Evolutionary conservation across 805 yeast genomes (phyloP).

Genomic region (Starmerella bombi): DNA sequence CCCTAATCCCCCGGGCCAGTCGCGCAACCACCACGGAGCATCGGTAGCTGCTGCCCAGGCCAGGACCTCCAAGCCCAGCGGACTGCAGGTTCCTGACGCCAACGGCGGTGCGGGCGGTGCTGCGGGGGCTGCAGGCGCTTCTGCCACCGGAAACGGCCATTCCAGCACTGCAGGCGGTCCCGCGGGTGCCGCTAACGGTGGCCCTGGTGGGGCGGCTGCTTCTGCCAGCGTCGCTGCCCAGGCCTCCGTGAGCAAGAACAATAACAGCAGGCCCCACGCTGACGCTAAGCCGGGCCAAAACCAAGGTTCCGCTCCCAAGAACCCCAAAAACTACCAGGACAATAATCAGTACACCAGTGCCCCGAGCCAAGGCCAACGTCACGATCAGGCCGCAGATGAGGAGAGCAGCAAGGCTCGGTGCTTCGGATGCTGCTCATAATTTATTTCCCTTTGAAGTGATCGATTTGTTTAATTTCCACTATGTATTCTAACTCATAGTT

Average conservation of each 20-base stretch:
- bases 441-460: not conserved
- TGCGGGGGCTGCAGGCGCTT: not conserved
- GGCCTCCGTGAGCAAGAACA: not conserved
- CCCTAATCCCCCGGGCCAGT: conserved; percentile 39
- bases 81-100: conserved; percentile 7
- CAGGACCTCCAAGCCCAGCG: conserved; percentile 7
- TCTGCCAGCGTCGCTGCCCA: conserved; percentile 7
- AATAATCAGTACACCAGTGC: conserved; percentile 15
- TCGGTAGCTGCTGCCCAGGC: conserved; percentile 14
- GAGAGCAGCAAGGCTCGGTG: conserved; percentile 8
- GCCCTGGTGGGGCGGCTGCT: conserved; percentile 1
- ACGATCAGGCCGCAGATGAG: conserved; percentile 8
- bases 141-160: not conserved
- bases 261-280: too few species aligned
- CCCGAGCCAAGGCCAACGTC: conserved; percentile 2
- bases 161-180: not conserved
- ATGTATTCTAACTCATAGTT: too few species aligned
- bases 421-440: conserved; percentile 6
- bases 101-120: not conserved
- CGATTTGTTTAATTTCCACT: not conserved
- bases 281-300: too few species aligned
- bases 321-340: conserved; percentile 17
- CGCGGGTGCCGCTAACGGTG: not conserved
- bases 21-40: conserved; percentile 14
- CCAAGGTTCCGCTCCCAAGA: too few species aligned